These are phyloP conservation scores for Hypoxylon sp. DNA, from an alignment of 2,329 filamentous ascomycete genomes.

Conservation along the genomic window DNA sequence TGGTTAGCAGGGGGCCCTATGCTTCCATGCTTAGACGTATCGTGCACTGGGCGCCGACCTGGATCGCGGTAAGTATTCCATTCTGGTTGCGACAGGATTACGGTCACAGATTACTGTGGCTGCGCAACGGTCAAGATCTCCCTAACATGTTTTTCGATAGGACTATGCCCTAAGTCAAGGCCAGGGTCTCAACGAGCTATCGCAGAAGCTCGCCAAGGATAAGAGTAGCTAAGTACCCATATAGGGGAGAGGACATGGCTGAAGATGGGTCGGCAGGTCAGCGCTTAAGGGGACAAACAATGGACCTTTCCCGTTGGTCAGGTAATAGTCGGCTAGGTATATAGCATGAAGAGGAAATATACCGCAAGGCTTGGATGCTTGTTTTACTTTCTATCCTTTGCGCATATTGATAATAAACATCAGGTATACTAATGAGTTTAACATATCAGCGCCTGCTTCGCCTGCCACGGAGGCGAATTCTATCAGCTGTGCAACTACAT, in stretches of 20 bases:
- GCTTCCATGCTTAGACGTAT: background rate
- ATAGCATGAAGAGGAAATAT: too few species aligned
- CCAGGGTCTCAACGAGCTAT: background rate
- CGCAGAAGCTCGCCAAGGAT: background rate
- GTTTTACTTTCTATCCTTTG: background rate
- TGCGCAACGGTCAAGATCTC: background rate
- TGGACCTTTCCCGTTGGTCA: too few species aligned
- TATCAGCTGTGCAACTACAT: background rate
- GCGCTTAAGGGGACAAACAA: too few species aligned
- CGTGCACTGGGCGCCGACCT: background rate
- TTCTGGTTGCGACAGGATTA: background rate
- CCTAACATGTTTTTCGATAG: background rate
- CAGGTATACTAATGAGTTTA: background rate
- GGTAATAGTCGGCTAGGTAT: too few species aligned
- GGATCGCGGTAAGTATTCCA: background rate
- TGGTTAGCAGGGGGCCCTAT: constrained; percentile 2
- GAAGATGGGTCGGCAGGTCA: too few species aligned
- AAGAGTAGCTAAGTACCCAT: background rate
- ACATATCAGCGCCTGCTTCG: background rate
- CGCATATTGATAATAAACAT: background rate
- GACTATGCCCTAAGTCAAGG: background rate
- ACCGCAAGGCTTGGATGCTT: too few species aligned
- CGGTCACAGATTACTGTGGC: background rate
- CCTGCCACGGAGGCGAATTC: background rate
- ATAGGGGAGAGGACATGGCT: too few species aligned